These are phyloP conservation scores for Chaetoceros muelleri DNA, from an alignment of 108 stramenopile genomes.

Conservation along the genomic window DNA sequence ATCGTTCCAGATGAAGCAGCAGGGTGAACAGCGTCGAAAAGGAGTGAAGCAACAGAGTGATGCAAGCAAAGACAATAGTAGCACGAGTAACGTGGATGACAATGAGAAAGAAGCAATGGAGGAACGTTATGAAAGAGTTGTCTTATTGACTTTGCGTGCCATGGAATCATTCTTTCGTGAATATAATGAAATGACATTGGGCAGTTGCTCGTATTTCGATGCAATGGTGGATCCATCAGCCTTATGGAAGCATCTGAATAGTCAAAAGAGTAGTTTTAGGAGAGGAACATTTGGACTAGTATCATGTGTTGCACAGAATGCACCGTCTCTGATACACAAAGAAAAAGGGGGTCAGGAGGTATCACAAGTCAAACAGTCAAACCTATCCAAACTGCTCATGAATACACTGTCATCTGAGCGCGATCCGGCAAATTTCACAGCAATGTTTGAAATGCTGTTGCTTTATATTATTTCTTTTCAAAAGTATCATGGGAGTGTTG, in stretches of 20 bases:
- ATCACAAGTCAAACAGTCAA: constrained; percentile 12
- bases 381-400: constrained; percentile 20
- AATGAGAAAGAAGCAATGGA: constrained; percentile 52
- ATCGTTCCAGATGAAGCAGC: background rate
- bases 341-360: background rate
- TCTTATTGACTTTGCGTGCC: constrained; percentile 20
- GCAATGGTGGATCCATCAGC: background rate
- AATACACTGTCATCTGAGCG: constrained; percentile 51
- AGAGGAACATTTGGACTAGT: constrained; percentile 42
- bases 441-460: constrained; percentile 48
- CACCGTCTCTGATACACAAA: constrained; percentile 14
- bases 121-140: constrained; percentile 62
- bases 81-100: constrained; percentile 12
- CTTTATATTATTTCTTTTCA: constrained; percentile 24
- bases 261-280: constrained; percentile 42
- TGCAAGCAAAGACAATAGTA: background rate
- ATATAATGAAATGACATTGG: background rate
- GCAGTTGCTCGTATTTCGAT: constrained; percentile 3
- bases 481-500: background rate
- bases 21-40: background rate
- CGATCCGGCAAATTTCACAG: constrained; percentile 45
- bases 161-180: constrained; percentile 9
- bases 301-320: constrained; percentile 36
- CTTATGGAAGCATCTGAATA: constrained; percentile 31
- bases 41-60: background rate